phyloP scores from a whole-genome alignment of 208 protist species.

The Naegleria gruberi region DNA sequence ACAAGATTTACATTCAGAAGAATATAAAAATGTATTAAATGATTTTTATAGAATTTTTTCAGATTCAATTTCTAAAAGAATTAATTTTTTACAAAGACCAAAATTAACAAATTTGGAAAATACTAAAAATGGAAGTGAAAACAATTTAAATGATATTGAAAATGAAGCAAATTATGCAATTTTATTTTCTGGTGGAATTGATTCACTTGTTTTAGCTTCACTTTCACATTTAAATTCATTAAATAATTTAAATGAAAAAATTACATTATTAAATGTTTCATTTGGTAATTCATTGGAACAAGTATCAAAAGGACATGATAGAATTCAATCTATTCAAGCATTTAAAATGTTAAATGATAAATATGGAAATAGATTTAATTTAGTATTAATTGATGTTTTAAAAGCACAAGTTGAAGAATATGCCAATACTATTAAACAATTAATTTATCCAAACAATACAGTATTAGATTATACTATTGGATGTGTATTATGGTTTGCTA shows the following conservation, averaged over 20 bases:
- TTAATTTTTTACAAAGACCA: too few relatives aligned
- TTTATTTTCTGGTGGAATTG: slow-evolving; percentile 82
- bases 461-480: slow-evolving; percentile 92
- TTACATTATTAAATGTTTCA: slow-evolving; percentile 86
- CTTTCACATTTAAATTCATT: slow-evolving; percentile 64
- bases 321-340: slow-evolving; percentile 59
- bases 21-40: too few relatives aligned
- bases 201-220: slow-evolving; percentile 79
- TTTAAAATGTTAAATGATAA: slow-evolving; percentile 65
- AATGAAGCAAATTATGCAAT: slow-evolving; percentile 49
- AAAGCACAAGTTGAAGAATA: slow-evolving; percentile 30
- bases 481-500: slow-evolving; percentile 82
- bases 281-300: slow-evolving; percentile 66
- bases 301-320: slow-evolving; percentile 53
- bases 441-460: slow-evolving; percentile 64
- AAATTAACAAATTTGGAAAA: too few relatives aligned
- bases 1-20: too few relatives aligned
- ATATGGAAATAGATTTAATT: slow-evolving; percentile 62
- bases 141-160: not conserved
- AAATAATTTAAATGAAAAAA: slow-evolving; percentile 39
- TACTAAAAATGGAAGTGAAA: too few relatives aligned
- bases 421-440: slow-evolving; percentile 20
- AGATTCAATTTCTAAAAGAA: too few relatives aligned
- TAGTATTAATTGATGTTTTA: slow-evolving; percentile 75
- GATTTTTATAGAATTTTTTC: too few relatives aligned